phyloP scores from a whole-genome alignment of 176 grass and related monocot genomes.

The Miscanthus lutarioriparius region DNA sequence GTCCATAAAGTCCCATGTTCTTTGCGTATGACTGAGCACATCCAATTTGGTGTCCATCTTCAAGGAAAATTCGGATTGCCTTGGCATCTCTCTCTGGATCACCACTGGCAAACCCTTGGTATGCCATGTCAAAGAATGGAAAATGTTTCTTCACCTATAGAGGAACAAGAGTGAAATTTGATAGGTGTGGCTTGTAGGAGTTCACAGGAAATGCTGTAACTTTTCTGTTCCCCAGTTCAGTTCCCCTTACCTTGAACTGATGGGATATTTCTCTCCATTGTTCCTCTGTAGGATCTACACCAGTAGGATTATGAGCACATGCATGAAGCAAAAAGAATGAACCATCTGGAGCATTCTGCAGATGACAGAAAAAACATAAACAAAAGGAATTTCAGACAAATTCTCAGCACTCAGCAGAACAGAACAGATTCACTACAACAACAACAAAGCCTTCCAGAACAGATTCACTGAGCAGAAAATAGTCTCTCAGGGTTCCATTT shows the following conservation, averaged over 20 bases:
- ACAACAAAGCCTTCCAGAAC: no score
- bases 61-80: conserved; percentile 92
- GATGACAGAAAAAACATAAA: background rate
- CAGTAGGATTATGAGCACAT: conserved; percentile 98
- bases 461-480: background rate
- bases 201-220: conserved; percentile 1
- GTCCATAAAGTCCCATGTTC: conserved; percentile 99
- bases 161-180: conserved; percentile 21
- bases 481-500: background rate
- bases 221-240: background rate
- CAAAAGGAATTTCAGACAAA: background rate
- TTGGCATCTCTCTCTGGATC: conserved; percentile 94
- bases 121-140: conserved; percentile 99
- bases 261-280: conserved; percentile 98
- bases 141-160: conserved; percentile 87
- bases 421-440: background rate
- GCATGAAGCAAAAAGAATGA: conserved; percentile 99
- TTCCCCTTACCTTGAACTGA: conserved; percentile 66
- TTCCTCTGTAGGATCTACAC: conserved; percentile 96
- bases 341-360: conserved; percentile 93
- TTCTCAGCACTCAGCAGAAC: background rate
- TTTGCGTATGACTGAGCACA: conserved; percentile 95
- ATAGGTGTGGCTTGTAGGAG: background rate
- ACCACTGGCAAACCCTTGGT: conserved; percentile 98
- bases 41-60: conserved; percentile 95